phyloP scores from a whole-genome alignment of 345 rosid genomes.

The Euphorbia lathyris region DNA sequence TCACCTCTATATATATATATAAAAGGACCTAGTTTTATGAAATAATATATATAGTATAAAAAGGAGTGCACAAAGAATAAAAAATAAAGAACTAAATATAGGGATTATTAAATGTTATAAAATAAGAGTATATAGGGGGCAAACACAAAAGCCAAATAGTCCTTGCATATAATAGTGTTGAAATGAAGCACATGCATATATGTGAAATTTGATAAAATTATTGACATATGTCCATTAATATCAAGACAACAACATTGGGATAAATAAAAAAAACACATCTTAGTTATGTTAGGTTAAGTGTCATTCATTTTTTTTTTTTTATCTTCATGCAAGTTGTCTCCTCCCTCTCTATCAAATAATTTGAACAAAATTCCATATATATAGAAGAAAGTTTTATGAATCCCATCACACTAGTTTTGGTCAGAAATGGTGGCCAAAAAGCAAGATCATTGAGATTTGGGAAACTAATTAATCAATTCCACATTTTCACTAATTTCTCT shows the following conservation, averaged over 20 bases:
- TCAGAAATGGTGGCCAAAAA: slow-evolving; percentile 14
- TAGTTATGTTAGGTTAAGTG: slow-evolving; percentile 42
- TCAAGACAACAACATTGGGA: slow-evolving; percentile 52
- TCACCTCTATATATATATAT: too few relatives aligned
- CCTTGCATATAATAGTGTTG: too few relatives aligned
- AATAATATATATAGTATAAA: too few relatives aligned
- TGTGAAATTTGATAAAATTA: too few relatives aligned
- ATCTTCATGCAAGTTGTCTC: slow-evolving; percentile 39
- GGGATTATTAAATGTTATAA: too few relatives aligned
- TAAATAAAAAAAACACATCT: slow-evolving; percentile 20
- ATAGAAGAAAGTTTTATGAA: not conserved
- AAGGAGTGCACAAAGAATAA: too few relatives aligned
- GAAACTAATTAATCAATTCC: slow-evolving; percentile 8
- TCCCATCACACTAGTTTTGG: slow-evolving; percentile 7
- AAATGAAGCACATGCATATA: too few relatives aligned
- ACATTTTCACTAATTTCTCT: not conserved
- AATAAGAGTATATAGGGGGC: too few relatives aligned
- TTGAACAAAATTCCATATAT: slow-evolving; percentile 34
- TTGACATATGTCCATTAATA: slow-evolving; percentile 30
- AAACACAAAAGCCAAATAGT: too few relatives aligned
- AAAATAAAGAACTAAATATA: too few relatives aligned
- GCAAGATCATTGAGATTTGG: not conserved
- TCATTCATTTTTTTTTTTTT: slow-evolving; percentile 11
- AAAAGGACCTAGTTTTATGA: too few relatives aligned
- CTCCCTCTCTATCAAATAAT: slow-evolving; percentile 13